A percentile compares a stretch with the other conserved stretches of the same genome.
Evolutionary conservation across 2,329 filamentous ascomycete genomes (phyloP).

Genomic region (Corynespora cassiicola): DNA sequence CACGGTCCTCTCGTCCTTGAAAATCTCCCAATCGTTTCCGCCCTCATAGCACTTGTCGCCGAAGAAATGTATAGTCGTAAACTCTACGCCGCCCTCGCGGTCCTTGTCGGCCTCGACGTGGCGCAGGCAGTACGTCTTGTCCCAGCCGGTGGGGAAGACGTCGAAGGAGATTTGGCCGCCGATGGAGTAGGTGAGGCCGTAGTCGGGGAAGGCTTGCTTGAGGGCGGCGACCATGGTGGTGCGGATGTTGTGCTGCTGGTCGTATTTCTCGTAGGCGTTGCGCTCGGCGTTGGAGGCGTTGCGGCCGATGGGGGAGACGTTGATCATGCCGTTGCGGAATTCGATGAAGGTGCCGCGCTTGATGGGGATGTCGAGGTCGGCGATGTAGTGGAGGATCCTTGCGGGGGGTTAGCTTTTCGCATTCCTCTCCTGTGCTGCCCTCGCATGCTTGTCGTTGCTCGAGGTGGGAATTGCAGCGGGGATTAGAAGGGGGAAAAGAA

Average conservation of each 20-base stretch:
- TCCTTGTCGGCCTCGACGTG: slow-evolving; percentile 83
- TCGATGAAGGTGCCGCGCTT: slow-evolving; percentile 87
- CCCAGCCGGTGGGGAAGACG: slow-evolving; percentile 95
- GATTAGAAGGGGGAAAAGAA: slow-evolving; percentile 1
- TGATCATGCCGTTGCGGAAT: slow-evolving; percentile 92
- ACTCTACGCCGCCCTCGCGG: slow-evolving; percentile 71
- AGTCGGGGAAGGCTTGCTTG: slow-evolving; percentile 80
- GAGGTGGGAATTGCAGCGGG: neutral
- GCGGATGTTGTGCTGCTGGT: slow-evolving; percentile 78
- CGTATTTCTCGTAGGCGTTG: slow-evolving; percentile 80
- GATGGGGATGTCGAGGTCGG: slow-evolving; percentile 81
- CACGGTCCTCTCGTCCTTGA: slow-evolving; percentile 77
- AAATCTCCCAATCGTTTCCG: slow-evolving; percentile 97
- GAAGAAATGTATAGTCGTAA: slow-evolving; percentile 95
- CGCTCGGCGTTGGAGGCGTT: slow-evolving; percentile 85
- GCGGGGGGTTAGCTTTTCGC: slow-evolving; percentile 39
- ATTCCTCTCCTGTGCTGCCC: neutral
- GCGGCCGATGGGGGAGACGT: slow-evolving; percentile 81
- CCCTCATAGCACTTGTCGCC: slow-evolving; percentile 93
- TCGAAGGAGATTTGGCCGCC: slow-evolving; percentile 98
- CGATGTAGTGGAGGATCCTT: slow-evolving; percentile 76
- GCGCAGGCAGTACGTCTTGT: slow-evolving; percentile 95
- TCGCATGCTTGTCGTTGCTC: neutral
- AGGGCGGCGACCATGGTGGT: slow-evolving; percentile 77
- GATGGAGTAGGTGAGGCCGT: slow-evolving; percentile 91